These are phyloP conservation scores for Styphnolobium japonicum DNA, from an alignment of 306 rosid genomes.

Conservation along the genomic window DNA sequence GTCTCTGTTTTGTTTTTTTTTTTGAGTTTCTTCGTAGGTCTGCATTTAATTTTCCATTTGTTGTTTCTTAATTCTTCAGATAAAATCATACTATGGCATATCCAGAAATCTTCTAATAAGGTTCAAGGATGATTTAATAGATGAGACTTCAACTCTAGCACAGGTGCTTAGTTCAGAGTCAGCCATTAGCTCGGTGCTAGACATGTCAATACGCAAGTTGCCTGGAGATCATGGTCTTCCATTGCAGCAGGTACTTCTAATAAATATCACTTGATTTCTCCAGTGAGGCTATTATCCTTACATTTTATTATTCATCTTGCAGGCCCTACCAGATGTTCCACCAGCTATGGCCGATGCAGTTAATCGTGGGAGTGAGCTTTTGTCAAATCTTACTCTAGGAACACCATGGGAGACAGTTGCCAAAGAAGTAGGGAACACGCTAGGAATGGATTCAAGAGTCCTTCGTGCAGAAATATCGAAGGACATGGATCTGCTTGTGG, in stretches of 20 bases:
- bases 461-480: slow-evolving; percentile 69
- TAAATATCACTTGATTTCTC: neutral
- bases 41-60: neutral
- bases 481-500: slow-evolving; percentile 76
- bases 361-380: slow-evolving; percentile 84
- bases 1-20: neutral
- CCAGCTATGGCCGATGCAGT: slow-evolving; percentile 97
- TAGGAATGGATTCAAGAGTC: slow-evolving; percentile 68
- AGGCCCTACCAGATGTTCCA: slow-evolving; percentile 93
- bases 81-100: slow-evolving; percentile 90
- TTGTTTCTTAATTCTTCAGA: slow-evolving; percentile 48
- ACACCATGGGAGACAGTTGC: slow-evolving; percentile 95
- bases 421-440: slow-evolving; percentile 83
- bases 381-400: slow-evolving; percentile 70
- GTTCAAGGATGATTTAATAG: slow-evolving; percentile 84
- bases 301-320: slow-evolving; percentile 28
- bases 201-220: slow-evolving; percentile 88
- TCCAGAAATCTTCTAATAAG: slow-evolving; percentile 86
- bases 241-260: slow-evolving; percentile 74
- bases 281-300: neutral
- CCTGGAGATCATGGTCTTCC: slow-evolving; percentile 96
- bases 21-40: neutral
- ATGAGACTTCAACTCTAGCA: slow-evolving; percentile 79
- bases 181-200: slow-evolving; percentile 88
- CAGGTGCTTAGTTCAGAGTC: slow-evolving; percentile 86